A percentile compares a stretch with the other conserved stretches of the same genome.
Evolutionary conservation across 2,329 filamentous ascomycete genomes (phyloP).

Genomic region (Trichophaea hybrida): DNA sequence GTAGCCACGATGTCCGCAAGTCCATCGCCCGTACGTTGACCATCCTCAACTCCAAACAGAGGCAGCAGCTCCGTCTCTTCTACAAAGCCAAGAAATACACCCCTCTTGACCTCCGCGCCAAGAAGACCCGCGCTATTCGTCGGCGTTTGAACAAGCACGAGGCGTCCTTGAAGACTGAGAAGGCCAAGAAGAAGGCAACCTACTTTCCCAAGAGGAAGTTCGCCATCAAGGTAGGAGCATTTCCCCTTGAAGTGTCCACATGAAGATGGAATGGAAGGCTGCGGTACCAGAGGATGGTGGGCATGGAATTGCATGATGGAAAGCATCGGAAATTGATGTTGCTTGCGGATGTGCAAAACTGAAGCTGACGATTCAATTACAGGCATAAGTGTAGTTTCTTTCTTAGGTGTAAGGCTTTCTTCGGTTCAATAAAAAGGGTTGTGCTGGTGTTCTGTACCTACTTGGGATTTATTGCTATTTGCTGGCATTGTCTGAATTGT

Average conservation of each 20-base stretch:
- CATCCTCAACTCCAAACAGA: conserved; percentile 99
- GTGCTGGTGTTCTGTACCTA: conserved; percentile 6
- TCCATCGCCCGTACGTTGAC: conserved; percentile 97
- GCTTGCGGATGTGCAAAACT: neutral
- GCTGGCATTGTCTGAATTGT: neutral
- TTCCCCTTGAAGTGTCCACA: neutral
- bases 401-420: conserved; percentile 8
- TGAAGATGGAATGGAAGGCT: neutral
- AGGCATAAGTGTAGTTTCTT: conserved; percentile 19
- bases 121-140: conserved; percentile 96
- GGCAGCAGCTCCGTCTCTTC: conserved; percentile 93
- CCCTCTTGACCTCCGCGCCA: conserved; percentile 93
- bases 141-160: conserved; percentile 89
- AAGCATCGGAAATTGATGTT: neutral
- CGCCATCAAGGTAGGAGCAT: conserved; percentile 74
- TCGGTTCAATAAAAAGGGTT: conserved; percentile 9
- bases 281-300: neutral
- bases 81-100: conserved; percentile 99
- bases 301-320: neutral
- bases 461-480: neutral
- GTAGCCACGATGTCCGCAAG: conserved; percentile 96
- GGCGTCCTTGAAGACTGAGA: conserved; percentile 68
- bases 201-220: conserved; percentile 99
- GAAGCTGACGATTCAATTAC: neutral
- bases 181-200: conserved; percentile 87